Percentiles rank a stretch among this genome's conserved stretches.
Evolutionary conservation across 176 grass and related monocot species (phyloP).

Genomic region (Oryza meyeriana): DNA sequence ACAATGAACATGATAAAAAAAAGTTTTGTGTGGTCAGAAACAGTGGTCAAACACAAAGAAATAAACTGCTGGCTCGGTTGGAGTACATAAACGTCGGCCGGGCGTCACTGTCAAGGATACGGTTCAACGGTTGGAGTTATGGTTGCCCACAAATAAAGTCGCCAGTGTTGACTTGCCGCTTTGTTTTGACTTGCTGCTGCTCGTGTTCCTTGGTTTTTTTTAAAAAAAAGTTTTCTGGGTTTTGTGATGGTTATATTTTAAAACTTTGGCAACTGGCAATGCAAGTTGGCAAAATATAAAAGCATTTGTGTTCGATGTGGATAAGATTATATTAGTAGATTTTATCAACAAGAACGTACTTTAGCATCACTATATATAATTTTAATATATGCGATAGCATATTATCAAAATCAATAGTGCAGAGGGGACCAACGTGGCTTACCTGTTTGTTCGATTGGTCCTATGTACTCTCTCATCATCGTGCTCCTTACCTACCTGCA

Average conservation of each 20-base stretch:
- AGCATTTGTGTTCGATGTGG: not conserved
- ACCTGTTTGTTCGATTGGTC: not conserved
- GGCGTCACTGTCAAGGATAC: not conserved
- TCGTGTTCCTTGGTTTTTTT: not conserved
- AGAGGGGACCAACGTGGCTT: not conserved
- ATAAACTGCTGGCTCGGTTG: not conserved
- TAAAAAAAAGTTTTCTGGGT: too few relatives aligned
- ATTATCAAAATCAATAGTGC: too few relatives aligned
- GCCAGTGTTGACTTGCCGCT: not conserved
- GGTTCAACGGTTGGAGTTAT: not conserved
- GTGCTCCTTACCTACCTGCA: not conserved
- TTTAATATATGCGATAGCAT: not conserved
- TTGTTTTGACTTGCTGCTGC: not conserved
- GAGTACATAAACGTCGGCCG: not conserved
- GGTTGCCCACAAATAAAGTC: not conserved
- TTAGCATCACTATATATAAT: not conserved
- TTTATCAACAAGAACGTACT: not conserved
- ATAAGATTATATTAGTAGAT: not conserved
- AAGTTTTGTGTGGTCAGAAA: not conserved
- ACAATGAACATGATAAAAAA: not conserved
- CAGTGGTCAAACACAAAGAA: not conserved
- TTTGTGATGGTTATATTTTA: not conserved
- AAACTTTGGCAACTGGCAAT: not conserved
- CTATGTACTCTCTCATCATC: not conserved
- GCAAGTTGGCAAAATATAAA: not conserved